Base-by-base conservation (phyloP, 495 filamentous ascomycete species). In the Annulohypoxylon bovei region DNA sequence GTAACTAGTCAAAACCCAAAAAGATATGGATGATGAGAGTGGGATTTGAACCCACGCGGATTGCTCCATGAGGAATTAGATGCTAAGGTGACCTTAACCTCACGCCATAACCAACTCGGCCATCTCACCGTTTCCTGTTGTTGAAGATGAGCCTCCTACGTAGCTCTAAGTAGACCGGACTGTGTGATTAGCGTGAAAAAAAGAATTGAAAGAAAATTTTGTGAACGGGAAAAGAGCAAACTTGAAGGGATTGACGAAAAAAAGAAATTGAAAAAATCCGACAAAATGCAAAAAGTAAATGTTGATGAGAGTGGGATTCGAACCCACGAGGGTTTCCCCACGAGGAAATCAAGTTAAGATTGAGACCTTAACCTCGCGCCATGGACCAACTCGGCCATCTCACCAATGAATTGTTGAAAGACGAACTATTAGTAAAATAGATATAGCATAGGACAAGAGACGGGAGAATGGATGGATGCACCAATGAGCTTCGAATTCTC, bases 31-130 rank as follows among this genome's bases (percentile, higher is more conserved):
- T 33, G 32, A 33, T 33, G 32, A 77, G 76, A 77, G 77, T 79
- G 77, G 77, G 77, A 79, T 71, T 79, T 74, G 78, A 80, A 80
- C 78, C 78, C 76, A 80, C 76, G 78, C 76, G 71, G 73, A 75
- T 80, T 80, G 69, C 75, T 76, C 78, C 75, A 77, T 76, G 71
- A 76, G 73, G 73, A 76, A 68, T 56, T 54, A 56, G 54, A 46
- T 68, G 65, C 54, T 76, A 76, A 74, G 73, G 33, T 35, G 33
- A 35, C 33, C 33, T 35, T 35, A 35, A n/a, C n/a, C n/a, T n/a
- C n/a, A n/a, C n/a, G n/a, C n/a, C n/a, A n/a, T n/a, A n/a, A n/a
- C n/a, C n/a, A n/a, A n/a, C n/a, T n/a, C n/a, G n/a, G n/a, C n/a
- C n/a, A n/a, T n/a, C n/a, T n/a, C n/a, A n/a, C n/a, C n/a, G n/a